Conservation (phyloP, 1,139 yeast species). For the Blastobotrys raffinosifermentans region DNA sequence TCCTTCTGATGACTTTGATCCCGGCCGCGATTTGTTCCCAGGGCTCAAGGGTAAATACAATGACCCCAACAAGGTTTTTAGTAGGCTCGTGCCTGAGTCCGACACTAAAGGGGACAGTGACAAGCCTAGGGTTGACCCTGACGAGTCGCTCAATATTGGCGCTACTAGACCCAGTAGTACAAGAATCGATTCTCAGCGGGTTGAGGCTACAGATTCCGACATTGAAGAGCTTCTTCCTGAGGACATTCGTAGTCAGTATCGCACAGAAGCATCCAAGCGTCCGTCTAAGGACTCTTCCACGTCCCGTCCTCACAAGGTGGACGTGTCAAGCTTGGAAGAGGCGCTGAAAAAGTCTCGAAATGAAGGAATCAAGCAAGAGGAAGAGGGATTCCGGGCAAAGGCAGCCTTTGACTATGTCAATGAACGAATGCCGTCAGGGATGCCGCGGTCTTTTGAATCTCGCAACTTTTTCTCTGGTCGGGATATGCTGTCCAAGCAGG, state of each 20-base stretch:
- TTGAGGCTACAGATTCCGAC: constrained; percentile 14
- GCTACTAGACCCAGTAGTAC: neutral
- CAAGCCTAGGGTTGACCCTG: neutral
- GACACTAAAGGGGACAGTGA: neutral
- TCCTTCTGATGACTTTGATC: too few relatives aligned
- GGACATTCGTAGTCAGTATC: constrained; percentile 15
- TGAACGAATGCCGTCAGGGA: constrained; percentile 26
- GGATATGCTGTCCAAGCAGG: neutral
- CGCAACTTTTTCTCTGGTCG: constrained; percentile 50
- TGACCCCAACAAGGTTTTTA: constrained; percentile 3
- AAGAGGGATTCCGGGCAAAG: constrained; percentile 43
- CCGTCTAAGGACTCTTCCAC: neutral
- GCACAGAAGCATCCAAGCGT: neutral
- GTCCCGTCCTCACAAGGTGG: neutral
- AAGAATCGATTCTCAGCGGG: constrained; percentile 5
- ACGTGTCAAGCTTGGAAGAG: constrained; percentile 27
- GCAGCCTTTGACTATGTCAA: constrained; percentile 52
- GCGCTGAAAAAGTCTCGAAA: constrained; percentile 44
- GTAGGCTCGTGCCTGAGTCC: neutral
- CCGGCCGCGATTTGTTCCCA: constrained; percentile 2
- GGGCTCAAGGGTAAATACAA: constrained; percentile 4
- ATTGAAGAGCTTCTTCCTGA: constrained; percentile 18
- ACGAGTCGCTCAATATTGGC: too few relatives aligned
- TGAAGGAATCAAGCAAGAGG: constrained; percentile 38
- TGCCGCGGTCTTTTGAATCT: constrained; percentile 40